Evolutionary conservation across 2,329 filamentous ascomycete genomes (phyloP), one percentile per base, ranked within the genome.

Genomic region (Fusarium falciforme): DNA sequence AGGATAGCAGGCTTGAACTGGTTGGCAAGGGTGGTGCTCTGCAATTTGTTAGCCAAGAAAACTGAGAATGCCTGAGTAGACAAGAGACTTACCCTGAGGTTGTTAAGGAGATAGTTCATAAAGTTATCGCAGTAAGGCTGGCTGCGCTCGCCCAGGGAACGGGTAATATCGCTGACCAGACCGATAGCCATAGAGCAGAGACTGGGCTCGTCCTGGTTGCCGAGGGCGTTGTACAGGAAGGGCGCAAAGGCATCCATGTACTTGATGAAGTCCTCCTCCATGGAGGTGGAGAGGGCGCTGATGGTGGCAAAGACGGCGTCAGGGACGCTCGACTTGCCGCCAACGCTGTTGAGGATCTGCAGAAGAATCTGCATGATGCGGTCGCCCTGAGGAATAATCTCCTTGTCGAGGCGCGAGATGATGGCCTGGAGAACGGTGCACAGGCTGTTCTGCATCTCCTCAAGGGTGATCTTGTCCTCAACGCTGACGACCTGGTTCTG

Each of bases 1-100:
- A 99, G 89, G 75, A 99, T 99, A 31, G 96, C 95, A 52, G 96
- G 96, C 89, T 98, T 98, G 86, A 98, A 97, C 84, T 98, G 94
- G 84, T 98, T 98, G 76, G 93, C 93, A 63, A 97, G 89, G n/a
- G 92, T 90, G 14, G 93, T 91, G 84, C 94, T 97, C 91, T 94
- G 81, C 66, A 66, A 42, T 5, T 40, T 52, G 63, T 76, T 74
- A 77, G 74, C 63, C 17, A 14, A 29, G 49, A n/a, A 10, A 5
- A 40, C 64, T 17, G 14, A 33, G 44, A 17, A 10, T 9, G 29
- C 16, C 25, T 4, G 58, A 58, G 35, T 49, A 6, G 9, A 55
- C 61, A 33, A 25, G n/a, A 60, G 44, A 88, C 89, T 81, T 83
- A 94, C 93, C 83, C 94, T 91, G 47, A 99, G 87, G 84, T 98